Evolutionary conservation across 352 stramenopile genomes (phyloP), one percentile per base, ranked within the genome.

Genomic region (Pythium insidiosum): DNA sequence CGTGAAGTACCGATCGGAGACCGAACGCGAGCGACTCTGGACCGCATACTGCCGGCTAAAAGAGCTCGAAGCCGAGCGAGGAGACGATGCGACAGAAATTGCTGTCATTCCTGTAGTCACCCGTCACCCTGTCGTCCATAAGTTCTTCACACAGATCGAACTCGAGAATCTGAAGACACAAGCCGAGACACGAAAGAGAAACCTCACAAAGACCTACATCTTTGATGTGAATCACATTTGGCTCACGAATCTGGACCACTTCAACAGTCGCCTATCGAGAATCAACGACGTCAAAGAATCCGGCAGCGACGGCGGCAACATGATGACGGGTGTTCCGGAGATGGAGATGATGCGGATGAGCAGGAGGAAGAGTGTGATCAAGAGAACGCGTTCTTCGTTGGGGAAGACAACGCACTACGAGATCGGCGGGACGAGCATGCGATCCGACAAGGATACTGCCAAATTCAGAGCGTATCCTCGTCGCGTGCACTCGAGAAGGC

Each of bases 141-240:
- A 73, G 35, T 86, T 77, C 22, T 69, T 66, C 24, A 61, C 61
- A 13, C 75, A 82, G 21, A 50, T 93, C 25, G 66, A 82, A 31
- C 51, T 81, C 11, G 84, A 90, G 43, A 94, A 94, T 54, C 39
- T 84, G 7, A 65, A 62, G 21, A 75, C 64, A 12, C 60, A 75
- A 35, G 63, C 74, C 1, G 63, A 74, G 19, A 88, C 84, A 7
- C 63, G 74, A 21, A 70, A 72, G 16, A 64, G 70, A 6, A 90
- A 94, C 64, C 61, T 83, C 19, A 71, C 64, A 41, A 92, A 88
- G 50, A 62, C 65, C 9, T 95, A 94, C 43, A 62, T 95, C 19
- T 79, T 89, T 16, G 80, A 95, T 48, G 87, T 96, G 30, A 88
- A 95, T 53, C 78, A 87, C 49, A 60, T 96, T 23, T 96, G 87